Evolutionary conservation across 1,284 basidiomycete species (phyloP).

Genomic region (Ceratobasidium sp.): DNA sequence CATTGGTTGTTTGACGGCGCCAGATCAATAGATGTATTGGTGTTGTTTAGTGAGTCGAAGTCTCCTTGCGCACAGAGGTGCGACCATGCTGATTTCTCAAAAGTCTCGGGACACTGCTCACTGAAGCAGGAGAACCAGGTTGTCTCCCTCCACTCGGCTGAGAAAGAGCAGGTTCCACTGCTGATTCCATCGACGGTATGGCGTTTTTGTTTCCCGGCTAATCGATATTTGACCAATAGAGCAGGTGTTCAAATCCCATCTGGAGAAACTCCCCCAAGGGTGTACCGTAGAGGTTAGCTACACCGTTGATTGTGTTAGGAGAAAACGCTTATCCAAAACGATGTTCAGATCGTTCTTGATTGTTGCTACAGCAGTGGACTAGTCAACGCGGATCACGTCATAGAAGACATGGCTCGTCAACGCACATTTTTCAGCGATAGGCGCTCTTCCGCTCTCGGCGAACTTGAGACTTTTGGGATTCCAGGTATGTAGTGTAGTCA

Average conservation of each 20-base stretch:
- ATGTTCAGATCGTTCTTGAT: conserved; percentile 18
- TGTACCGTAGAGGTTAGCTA: conserved; percentile 24
- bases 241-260: conserved; percentile 13
- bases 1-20: conserved; percentile 17
- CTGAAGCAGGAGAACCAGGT: conserved; percentile 1
- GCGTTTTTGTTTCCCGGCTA: not conserved
- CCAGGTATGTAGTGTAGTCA: too few species aligned
- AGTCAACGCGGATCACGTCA: conserved; percentile 5
- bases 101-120: conserved; percentile 30
- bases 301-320: not conserved
- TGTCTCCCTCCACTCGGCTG: conserved; percentile 8
- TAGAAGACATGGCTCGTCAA: conserved; percentile 7
- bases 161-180: not conserved
- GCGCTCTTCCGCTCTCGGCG: too few species aligned
- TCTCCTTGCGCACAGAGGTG: not conserved
- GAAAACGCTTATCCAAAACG: not conserved
- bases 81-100: not conserved
- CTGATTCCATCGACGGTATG: conserved; percentile 27
- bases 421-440: not conserved
- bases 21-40: not conserved
- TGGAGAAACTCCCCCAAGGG: conserved; percentile 14
- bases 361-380: conserved; percentile 31
- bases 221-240: not conserved
- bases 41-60: conserved; percentile 14
- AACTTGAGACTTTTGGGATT: too few species aligned